phyloP scores from a whole-genome alignment of 148 eudicot species.

The Rheum nobile region DNA sequence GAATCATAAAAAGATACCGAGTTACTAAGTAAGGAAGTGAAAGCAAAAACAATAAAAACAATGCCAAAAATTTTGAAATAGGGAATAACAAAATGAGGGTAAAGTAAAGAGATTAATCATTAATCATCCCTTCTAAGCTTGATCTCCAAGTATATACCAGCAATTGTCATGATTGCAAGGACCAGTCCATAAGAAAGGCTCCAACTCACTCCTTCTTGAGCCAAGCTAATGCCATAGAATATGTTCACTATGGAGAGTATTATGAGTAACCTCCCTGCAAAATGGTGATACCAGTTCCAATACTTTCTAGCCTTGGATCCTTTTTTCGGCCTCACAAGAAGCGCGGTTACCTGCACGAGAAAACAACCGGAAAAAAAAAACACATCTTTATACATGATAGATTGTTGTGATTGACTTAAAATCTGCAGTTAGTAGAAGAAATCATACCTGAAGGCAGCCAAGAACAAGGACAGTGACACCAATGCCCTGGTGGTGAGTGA shows the following conservation, averaged over 20 bases:
- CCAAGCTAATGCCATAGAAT: conserved; percentile 71
- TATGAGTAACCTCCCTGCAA: conserved; percentile 48
- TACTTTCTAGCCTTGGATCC: conserved; percentile 58
- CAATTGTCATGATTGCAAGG: conserved; percentile 25
- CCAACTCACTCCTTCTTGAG: conserved; percentile 55
- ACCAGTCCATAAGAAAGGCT: conserved; percentile 44
- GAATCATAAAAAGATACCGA: neutral
- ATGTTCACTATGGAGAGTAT: conserved; percentile 44
- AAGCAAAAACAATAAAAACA: neutral
- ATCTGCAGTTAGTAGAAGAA: neutral
- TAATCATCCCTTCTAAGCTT: conserved; percentile 36
- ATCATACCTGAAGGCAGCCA: conserved; percentile 65
- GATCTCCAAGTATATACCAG: conserved; percentile 33
- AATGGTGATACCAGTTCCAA: conserved; percentile 86
- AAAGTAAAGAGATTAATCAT: no score
- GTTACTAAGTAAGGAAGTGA: neutral
- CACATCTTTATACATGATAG: neutral
- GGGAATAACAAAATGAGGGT: neutral
- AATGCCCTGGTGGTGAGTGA: conserved; percentile 42
- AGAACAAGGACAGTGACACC: conserved; percentile 49
- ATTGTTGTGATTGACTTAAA: neutral
- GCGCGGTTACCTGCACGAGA: conserved; percentile 42
- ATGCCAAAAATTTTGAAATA: neutral
- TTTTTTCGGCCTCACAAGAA: conserved; percentile 58
- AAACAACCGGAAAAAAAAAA: neutral